Percentiles rank a stretch among this genome's conserved stretches.
These are phyloP conservation scores for Heterobasidion annosum DNA, from an alignment of 1,284 basidiomycete genomes.

Conservation along the genomic window DNA sequence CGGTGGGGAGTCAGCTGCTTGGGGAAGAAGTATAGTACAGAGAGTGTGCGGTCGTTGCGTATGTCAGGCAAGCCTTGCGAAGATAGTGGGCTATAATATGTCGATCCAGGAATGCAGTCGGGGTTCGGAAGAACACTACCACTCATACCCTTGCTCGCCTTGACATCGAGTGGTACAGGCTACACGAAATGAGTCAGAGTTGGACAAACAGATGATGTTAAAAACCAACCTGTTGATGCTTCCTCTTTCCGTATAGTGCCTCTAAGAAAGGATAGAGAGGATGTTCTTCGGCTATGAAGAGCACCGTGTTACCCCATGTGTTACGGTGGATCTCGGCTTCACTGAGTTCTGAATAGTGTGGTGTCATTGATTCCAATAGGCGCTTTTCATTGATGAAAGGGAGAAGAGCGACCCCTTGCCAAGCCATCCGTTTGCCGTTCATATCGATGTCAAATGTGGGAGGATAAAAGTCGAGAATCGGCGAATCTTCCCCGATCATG, in stretches of 20 bases:
- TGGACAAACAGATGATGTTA: slow-evolving; percentile 5
- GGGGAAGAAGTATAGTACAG: slow-evolving; percentile 87
- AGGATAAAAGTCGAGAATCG: slow-evolving; percentile 97
- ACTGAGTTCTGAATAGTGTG: slow-evolving; percentile 63
- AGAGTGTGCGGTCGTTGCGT: slow-evolving; percentile 79
- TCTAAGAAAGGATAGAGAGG: slow-evolving; percentile 83
- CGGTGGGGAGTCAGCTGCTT: slow-evolving; percentile 80
- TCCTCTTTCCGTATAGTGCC: slow-evolving; percentile 84
- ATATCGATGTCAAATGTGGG: slow-evolving; percentile 93
- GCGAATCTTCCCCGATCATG: slow-evolving; percentile 85
- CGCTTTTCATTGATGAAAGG: slow-evolving; percentile 93
- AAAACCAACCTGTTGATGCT: slow-evolving; percentile 63
- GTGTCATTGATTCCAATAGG: slow-evolving; percentile 76
- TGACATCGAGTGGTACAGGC: slow-evolving; percentile 65
- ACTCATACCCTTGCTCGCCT: slow-evolving; percentile 69
- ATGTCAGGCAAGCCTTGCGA: slow-evolving; percentile 68
- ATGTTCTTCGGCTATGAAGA: slow-evolving; percentile 85
- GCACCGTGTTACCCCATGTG: slow-evolving; percentile 74
- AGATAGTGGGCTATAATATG: slow-evolving; percentile 71
- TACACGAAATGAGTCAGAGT: slow-evolving; percentile 17
- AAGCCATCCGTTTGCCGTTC: slow-evolving; percentile 99
- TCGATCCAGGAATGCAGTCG: slow-evolving; percentile 86
- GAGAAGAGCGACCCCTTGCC: slow-evolving; percentile 96
- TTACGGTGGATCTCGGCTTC: slow-evolving; percentile 85
- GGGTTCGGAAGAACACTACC: slow-evolving; percentile 81